Percentiles rank a stretch among this genome's conserved stretches.
phyloP scores from a whole-genome alignment of 2,329 filamentous ascomycete species.

The Pezicula radicicola region DNA sequence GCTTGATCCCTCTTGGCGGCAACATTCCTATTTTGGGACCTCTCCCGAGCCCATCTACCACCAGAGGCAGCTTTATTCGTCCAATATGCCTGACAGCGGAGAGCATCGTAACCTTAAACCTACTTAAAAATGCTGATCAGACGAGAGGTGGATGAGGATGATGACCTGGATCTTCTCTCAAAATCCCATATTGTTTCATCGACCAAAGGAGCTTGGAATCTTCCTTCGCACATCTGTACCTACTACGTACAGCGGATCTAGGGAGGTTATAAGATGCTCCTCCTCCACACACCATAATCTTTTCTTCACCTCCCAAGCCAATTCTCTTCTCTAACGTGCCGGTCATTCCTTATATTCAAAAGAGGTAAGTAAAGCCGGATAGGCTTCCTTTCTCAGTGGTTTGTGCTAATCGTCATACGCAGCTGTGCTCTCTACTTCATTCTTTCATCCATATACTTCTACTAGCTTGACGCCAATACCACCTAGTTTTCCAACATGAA shows the following conservation, averaged over 20 bases:
- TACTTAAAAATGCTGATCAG: conserved; percentile 23
- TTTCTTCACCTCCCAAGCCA: conserved; percentile 10
- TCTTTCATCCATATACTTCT: conserved; percentile 15
- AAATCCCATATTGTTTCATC: conserved; percentile 16
- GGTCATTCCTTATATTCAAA: conserved; percentile 20
- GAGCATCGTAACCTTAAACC: conserved; percentile 8
- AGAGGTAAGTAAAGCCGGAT: conserved; percentile 16
- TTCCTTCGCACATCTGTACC: conserved; percentile 6
- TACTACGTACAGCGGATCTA: conserved; percentile 2
- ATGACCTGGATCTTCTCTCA: conserved; percentile 4
- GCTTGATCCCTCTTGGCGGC: conserved; percentile 2
- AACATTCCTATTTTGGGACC: conserved; percentile 7
- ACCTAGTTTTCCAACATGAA: conserved; percentile 33
- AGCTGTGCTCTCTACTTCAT: conserved; percentile 26
- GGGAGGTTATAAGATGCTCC: conserved; percentile 13
- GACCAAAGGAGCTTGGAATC: conserved; percentile 1
- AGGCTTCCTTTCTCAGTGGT: neutral
- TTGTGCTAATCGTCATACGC: conserved; percentile 9
- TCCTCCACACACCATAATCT: conserved; percentile 7
- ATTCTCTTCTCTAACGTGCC: conserved; percentile 16
- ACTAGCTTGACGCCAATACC: conserved; percentile 18
- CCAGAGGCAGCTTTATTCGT: conserved; percentile 7
- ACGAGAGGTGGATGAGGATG: conserved; percentile 16
- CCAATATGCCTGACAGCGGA: conserved; percentile 10
- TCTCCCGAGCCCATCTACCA: conserved; percentile 4